These are phyloP conservation scores for Dictyophora rubrovolvata DNA, from an alignment of 768 basidiomycete genomes.

Conservation along the genomic window DNA sequence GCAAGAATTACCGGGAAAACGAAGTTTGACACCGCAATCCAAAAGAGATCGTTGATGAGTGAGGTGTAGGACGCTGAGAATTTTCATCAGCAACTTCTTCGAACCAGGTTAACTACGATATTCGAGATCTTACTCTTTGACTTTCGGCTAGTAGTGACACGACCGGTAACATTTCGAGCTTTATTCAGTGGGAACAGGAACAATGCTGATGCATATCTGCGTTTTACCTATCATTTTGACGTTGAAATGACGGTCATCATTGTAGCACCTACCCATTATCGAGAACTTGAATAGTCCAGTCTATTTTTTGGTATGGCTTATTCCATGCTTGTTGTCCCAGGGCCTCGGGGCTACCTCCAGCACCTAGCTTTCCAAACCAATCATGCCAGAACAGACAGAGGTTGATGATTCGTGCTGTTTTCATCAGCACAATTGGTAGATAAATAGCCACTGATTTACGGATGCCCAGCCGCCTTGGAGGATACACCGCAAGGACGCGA, in stretches of 20 bases:
- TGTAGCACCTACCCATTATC: not conserved
- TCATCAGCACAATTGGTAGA: conserved; percentile 17
- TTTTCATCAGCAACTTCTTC: not conserved
- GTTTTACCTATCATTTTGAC: no score
- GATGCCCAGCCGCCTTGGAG: conserved; percentile 7
- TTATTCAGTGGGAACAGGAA: conserved; percentile 15
- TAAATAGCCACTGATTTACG: no score
- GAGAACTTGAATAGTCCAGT: conserved; percentile 7
- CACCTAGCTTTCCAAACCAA: conserved; percentile 2
- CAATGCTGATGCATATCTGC: not conserved
- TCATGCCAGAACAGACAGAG: conserved; percentile 11
- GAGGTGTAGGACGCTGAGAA: conserved; percentile 15
- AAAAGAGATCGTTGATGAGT: conserved; percentile 24
- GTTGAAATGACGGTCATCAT: no score
- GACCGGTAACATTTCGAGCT: conserved; percentile 23
- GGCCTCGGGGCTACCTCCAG: no score
- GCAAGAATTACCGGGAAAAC: conserved; percentile 28
- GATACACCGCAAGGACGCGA: conserved; percentile 28
- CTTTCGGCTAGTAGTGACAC: no score
- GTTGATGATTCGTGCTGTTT: conserved; percentile 18
- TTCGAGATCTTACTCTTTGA: no score
- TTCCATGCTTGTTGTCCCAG: not conserved
- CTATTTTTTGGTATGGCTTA: not conserved
- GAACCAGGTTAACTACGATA: not conserved
- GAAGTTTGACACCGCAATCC: conserved; percentile 28